Evolutionary conservation across 495 filamentous ascomycete genomes (phyloP).

Genomic region (Penicillium coprophilum): DNA sequence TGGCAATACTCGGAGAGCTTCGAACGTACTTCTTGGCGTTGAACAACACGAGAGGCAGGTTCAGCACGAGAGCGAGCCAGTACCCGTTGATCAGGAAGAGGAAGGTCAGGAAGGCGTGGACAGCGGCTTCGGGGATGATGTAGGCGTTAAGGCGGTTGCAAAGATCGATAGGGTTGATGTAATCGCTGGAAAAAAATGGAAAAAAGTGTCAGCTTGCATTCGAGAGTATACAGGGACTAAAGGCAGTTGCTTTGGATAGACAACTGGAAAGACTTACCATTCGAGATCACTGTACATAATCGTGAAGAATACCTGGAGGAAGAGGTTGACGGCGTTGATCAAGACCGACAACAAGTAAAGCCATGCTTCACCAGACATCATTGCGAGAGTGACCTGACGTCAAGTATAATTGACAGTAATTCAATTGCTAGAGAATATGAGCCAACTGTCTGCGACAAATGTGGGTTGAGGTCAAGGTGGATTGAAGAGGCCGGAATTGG

Average conservation of each 20-base stretch:
- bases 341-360: conserved; percentile 97
- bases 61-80: conserved; percentile 91
- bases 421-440: conserved; percentile 18
- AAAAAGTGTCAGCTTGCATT: conserved; percentile 22
- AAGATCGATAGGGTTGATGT: conserved; percentile 99
- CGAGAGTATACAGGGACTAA: background rate
- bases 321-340: conserved; percentile 99
- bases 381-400: conserved; percentile 33
- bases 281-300: conserved; percentile 99
- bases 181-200: conserved; percentile 65
- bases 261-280: conserved; percentile 65
- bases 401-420: background rate
- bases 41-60: conserved; percentile 87
- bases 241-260: background rate
- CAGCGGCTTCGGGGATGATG: conserved; percentile 97
- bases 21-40: conserved; percentile 90
- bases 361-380: conserved; percentile 99
- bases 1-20: background rate
- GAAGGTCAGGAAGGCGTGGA: conserved; percentile 91
- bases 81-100: conserved; percentile 98
- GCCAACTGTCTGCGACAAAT: conserved; percentile 9
- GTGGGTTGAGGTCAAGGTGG: conserved; percentile 14
- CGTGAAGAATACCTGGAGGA: conserved; percentile 99
- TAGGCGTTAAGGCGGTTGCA: conserved; percentile 99
- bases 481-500: conserved; percentile 28